Percentiles rank a stretch among this genome's conserved stretches.
Conservation (phyloP, 495 filamentous ascomycete genomes). For the Podospora pseudoanserina region DNA sequence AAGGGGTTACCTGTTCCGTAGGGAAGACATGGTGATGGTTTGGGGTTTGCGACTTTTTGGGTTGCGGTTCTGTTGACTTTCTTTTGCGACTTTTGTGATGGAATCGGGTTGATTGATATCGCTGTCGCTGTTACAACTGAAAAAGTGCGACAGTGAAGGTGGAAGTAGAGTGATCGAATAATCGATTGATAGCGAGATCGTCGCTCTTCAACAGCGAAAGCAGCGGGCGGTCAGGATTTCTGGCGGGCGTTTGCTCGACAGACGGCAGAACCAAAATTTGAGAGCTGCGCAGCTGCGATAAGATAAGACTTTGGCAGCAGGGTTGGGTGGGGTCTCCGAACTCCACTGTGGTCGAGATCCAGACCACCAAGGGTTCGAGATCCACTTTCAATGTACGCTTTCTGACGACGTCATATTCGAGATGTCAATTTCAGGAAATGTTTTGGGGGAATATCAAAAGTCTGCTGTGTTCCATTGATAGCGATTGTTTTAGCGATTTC, state of each 20-base stretch:
- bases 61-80: not conserved
- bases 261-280: not conserved
- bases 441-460: not conserved
- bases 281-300: not conserved
- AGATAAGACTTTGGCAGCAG: not conserved
- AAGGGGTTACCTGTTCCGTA: conserved; percentile 33
- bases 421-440: not conserved
- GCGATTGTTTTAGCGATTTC: not conserved
- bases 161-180: not conserved
- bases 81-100: not conserved
- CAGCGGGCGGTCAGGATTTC: not conserved
- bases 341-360: not conserved
- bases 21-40: conserved; percentile 29
- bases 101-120: not conserved
- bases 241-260: not conserved
- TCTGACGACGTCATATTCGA: not conserved
- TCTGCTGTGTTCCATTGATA: not conserved
- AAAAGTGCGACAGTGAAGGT: not conserved
- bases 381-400: not conserved
- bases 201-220: not conserved
- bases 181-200: not conserved
- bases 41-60: not conserved
- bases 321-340: not conserved
- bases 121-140: not conserved
- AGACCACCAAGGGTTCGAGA: not conserved